A percentile compares a stretch with the other conserved stretches of the same genome.
phyloP scores from a whole-genome alignment of 208 protist species.

The Leishmania tarentolae region DNA sequence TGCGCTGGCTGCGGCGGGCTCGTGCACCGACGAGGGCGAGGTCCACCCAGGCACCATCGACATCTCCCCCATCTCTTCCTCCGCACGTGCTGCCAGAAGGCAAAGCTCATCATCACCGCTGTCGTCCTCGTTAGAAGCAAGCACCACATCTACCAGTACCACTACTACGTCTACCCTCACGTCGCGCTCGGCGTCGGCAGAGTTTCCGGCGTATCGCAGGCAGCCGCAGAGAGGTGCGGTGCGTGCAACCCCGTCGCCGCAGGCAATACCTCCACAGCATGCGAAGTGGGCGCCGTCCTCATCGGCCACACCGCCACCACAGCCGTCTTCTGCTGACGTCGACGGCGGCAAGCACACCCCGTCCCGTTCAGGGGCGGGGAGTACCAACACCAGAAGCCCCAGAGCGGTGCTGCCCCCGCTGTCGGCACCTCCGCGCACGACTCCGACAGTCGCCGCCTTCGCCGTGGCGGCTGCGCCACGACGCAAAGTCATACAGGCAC shows the following conservation, averaged over 20 bases:
- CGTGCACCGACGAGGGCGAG: neutral
- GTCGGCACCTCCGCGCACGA: neutral
- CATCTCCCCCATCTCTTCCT: neutral
- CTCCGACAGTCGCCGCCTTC: conserved; percentile 9
- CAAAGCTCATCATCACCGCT: neutral
- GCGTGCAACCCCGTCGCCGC: neutral
- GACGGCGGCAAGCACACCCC: neutral
- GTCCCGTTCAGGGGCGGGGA: neutral
- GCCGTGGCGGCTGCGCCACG: conserved; percentile 34
- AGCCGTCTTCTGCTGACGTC: conserved; percentile 12
- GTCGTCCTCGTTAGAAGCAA: neutral
- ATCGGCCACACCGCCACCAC: conserved; percentile 16
- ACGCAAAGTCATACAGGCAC: conserved; percentile 41
- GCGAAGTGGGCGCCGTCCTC: neutral
- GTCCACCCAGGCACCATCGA: neutral
- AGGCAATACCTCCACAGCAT: neutral
- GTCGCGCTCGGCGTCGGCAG: conserved; percentile 1
- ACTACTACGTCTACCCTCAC: neutral
- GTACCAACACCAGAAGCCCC: neutral
- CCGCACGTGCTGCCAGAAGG: neutral
- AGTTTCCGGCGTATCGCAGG: neutral
- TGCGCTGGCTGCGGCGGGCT: conserved; percentile 8
- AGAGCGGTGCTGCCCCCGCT: neutral
- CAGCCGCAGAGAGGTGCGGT: neutral
- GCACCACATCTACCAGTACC: neutral